Evolutionary conservation across 2,329 filamentous ascomycete species (phyloP).

Genomic region (Hypoxylon rubiginosum): DNA sequence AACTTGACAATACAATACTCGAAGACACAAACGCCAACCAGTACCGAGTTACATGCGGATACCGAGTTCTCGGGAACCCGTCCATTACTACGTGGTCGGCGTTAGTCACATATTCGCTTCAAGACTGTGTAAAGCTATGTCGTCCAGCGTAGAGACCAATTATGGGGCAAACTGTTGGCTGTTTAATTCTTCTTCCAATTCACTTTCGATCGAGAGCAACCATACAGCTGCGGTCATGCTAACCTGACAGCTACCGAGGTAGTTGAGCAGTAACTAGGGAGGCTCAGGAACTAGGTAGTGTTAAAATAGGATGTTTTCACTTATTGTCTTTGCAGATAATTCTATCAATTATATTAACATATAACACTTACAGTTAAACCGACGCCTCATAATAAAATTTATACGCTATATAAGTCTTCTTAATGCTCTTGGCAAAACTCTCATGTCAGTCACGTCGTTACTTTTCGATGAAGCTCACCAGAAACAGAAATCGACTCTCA

Average conservation of each 20-base stretch:
- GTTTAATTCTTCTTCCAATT: background rate
- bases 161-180: constrained; percentile 6
- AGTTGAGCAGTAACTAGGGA: too few species aligned
- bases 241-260: background rate
- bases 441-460: background rate
- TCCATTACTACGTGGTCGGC: background rate
- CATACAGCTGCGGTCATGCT: background rate
- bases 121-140: constrained; percentile 12
- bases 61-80: background rate
- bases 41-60: background rate
- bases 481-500: background rate
- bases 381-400: background rate
- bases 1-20: constrained; percentile 2
- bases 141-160: background rate
- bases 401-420: background rate
- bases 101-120: constrained; percentile 7
- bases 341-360: too few species aligned
- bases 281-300: too few species aligned
- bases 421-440: too few species aligned
- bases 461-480: background rate
- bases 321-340: too few species aligned
- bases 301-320: too few species aligned
- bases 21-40: background rate
- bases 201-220: background rate
- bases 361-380: too few species aligned